Base-by-base conservation (phyloP, 129 eudicot genomes). In the Lactuca saligna region DNA sequence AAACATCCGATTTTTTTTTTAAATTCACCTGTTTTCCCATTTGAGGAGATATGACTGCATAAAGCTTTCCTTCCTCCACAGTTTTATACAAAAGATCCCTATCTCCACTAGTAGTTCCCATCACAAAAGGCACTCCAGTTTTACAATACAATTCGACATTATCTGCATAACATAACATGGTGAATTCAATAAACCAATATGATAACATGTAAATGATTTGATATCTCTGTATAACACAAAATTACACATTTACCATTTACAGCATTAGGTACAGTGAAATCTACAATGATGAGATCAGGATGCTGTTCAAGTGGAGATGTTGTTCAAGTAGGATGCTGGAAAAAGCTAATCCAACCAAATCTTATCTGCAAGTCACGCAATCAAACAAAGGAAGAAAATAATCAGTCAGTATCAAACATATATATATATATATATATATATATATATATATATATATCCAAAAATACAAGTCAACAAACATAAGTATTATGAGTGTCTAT, bases 281-380 rank as follows among this genome's bases (percentile, higher is more conserved):
- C 97, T 57, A 91, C 87, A 16, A 88, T 88, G 42, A 91, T 83
- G 61, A 91, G 53, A 77, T 81, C 56, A 8, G 96, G 97, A 65
- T 91, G 51, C 49, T 91, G 79, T 15, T 78, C 56, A 29, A 80
- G 70, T 32, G 72, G 61, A 32, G 88, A 79, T 46, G 93, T 20
- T 20, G 25, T 20, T 20, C 25, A 20, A 20, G 25, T 20, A 20
- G 25, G 25, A 20, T 20, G 25, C 25, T 20, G 25, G 25, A 20
- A 20, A 20, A 20, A 20, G 25, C 25, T 25, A 25, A 25, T 25
- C 29, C 29, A 25, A 25, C 29, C 29, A 25, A 67, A 90, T 90
- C 74, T 86, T 90, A 74, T 90, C 97, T 90, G 88, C 61, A 51
- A 78, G 16, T 65, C 2, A 73, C 1, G 9, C 1, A 10, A 66